Percentiles rank a stretch among this genome's conserved stretches.
phyloP scores from a whole-genome alignment of 441 rosid genomes.

The Pelargonium citronellum region DNA sequence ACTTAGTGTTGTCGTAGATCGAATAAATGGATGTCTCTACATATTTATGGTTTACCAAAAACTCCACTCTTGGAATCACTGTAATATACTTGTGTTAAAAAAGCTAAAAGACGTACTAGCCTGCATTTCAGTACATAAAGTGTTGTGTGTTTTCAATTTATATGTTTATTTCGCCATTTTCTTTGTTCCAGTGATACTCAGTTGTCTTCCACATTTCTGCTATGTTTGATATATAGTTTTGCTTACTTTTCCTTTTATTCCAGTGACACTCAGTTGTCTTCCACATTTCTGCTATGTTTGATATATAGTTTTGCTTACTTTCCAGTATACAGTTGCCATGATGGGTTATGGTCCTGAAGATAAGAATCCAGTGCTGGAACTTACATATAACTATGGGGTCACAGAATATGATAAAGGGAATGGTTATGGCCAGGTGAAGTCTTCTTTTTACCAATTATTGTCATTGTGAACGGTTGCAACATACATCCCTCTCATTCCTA shows the following conservation, averaged over 20 bases:
- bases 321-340: conserved; percentile 75
- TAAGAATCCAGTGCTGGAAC: conserved; percentile 67
- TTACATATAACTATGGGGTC: conserved; percentile 89
- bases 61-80: neutral
- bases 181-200: neutral
- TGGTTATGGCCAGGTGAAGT: conserved; percentile 77
- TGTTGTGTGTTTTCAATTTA: neutral
- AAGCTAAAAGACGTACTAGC: no score
- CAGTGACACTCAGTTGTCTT: neutral
- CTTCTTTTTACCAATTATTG: conserved; percentile 1
- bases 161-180: neutral
- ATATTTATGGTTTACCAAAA: neutral
- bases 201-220: conserved; percentile 3
- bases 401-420: conserved; percentile 83
- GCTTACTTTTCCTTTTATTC: conserved; percentile 11
- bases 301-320: conserved; percentile 12
- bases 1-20: conserved; percentile 1
- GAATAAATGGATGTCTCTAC: neutral
- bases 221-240: conserved; percentile 9
- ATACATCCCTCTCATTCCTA: neutral
- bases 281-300: conserved; percentile 4
- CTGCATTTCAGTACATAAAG: neutral
- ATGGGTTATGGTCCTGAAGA: conserved; percentile 98
- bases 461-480: neutral
- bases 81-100: neutral